These are phyloP conservation scores for Tricladium varicosporioides DNA, from an alignment of 2,329 filamentous ascomycete genomes.

Conservation along the genomic window DNA sequence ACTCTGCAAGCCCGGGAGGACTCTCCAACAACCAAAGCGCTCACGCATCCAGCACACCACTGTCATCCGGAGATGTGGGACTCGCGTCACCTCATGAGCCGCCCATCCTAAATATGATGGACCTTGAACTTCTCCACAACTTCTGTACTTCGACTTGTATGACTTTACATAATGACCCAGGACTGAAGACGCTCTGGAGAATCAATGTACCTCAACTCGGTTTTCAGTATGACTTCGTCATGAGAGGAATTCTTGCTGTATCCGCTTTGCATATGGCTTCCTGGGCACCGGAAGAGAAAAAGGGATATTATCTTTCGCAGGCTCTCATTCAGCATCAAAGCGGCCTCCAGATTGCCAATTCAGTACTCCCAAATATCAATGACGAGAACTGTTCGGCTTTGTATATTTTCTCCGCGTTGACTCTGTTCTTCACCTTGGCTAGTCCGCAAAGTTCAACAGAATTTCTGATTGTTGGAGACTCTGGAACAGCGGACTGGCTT, in stretches of 20 bases:
- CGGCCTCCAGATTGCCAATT: slow-evolving; percentile 31
- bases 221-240: slow-evolving; percentile 45
- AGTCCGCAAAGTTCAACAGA: slow-evolving; percentile 35
- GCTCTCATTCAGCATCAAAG: slow-evolving; percentile 38
- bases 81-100: not conserved
- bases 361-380: slow-evolving; percentile 35
- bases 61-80: not conserved
- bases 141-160: slow-evolving; percentile 47
- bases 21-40: slow-evolving; percentile 3
- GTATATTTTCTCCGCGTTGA: slow-evolving; percentile 40
- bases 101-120: slow-evolving; percentile 38
- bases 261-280: slow-evolving; percentile 49
- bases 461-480: slow-evolving; percentile 37
- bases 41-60: not conserved
- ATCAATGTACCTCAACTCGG: slow-evolving; percentile 46
- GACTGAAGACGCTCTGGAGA: slow-evolving; percentile 45
- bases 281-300: slow-evolving; percentile 35
- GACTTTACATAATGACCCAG: slow-evolving; percentile 43
- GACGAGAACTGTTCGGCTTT: slow-evolving; percentile 37
- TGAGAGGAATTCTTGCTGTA: slow-evolving; percentile 48
- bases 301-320: slow-evolving; percentile 40
- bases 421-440: slow-evolving; percentile 38
- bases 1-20: slow-evolving; percentile 11
- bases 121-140: slow-evolving; percentile 54
- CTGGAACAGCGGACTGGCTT: slow-evolving; percentile 39